These are phyloP conservation scores for Cercospora janseana DNA, from an alignment of 2,329 filamentous ascomycete genomes.

Conservation along the genomic window DNA sequence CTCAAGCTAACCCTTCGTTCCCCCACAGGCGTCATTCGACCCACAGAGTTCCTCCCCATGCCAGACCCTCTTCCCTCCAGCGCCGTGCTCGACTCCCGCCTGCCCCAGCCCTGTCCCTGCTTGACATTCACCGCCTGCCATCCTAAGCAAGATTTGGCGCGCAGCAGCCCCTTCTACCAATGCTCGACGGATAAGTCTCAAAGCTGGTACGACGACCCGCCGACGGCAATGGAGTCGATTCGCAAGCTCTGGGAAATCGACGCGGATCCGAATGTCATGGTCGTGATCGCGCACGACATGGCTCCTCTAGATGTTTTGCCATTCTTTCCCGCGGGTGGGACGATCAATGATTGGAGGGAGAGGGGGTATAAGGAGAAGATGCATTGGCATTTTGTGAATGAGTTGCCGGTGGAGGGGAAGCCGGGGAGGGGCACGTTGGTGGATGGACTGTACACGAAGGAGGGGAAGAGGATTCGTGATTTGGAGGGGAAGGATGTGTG, in stretches of 20 bases:
- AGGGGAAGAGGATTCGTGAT: conserved; percentile 23
- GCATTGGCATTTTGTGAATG: conserved; percentile 30
- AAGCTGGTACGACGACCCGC: conserved; percentile 27
- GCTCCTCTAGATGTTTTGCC: conserved; percentile 21
- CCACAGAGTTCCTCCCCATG: conserved; percentile 21
- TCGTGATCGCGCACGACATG: conserved; percentile 28
- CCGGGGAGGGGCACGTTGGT: conserved; percentile 14
- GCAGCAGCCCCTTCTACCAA: conserved; percentile 24
- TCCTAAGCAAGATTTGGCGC: conserved; percentile 18
- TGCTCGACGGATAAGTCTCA: conserved; percentile 19
- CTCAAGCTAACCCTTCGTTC: no score
- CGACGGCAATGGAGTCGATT: conserved; percentile 24
- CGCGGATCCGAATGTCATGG: conserved; percentile 27
- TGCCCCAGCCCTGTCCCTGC: conserved; percentile 24
- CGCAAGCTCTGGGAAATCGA: conserved; percentile 25
- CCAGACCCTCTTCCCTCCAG: conserved; percentile 20
- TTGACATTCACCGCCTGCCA: conserved; percentile 26
- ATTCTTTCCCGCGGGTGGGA: conserved; percentile 25
- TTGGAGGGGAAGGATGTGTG: conserved; percentile 18
- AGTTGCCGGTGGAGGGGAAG: conserved; percentile 26
- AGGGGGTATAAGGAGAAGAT: conserved; percentile 26
- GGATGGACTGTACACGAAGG: conserved; percentile 24
- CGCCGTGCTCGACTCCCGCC: conserved; percentile 22
- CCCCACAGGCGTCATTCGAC: conserved; percentile 23
- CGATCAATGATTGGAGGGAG: conserved; percentile 27